Evolutionary conservation across 305 asterid species (phyloP), one percentile per base, ranked within the genome.

Genomic region (Solanum hybrid): DNA sequence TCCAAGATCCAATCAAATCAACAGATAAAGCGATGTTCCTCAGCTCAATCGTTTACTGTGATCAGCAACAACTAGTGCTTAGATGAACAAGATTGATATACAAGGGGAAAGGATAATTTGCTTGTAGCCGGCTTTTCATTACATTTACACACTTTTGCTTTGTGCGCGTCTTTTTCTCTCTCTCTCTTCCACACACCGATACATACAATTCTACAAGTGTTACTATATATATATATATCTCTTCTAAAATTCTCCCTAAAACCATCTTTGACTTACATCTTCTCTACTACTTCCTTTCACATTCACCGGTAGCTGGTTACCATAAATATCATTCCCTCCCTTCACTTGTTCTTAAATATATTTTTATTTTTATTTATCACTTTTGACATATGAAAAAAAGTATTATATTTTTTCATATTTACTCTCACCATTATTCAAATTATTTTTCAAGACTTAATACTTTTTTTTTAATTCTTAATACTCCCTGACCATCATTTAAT

Each of bases 51-150:
- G 72, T 61, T 61, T 61, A 61, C 32, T 41, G n/a, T 81, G 65
- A 32, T 79, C 33, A 88, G 87, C 72, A 83, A 45, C 20, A 83
- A 83, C 10, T 9, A 41, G 17, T 32, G 90, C 89, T 17, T 79
- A 90, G 86, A 34, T 22, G 10, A 36, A 36, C 24, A 33, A 65
- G 79, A 17, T 88, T 88, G n/a, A n/a, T n/a, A n/a, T 37, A 45
- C 65, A 45, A 78, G 83, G 24, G 88, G 86, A 38, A 73, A n/a
- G 73, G 31, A 72, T 90, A 91, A 88, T 80, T 57, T 83, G 92
- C 84, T 82, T 90, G 93, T 88, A 92, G 98, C 97, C 96, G 95
- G 98, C 96, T 95, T 91, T 94, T 93, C 93, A 88, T 92, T 91
- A 91, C 93, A 92, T 93, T 93, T 93, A 91, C 89, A 83, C 93